phyloP scores from a whole-genome alignment of 345 rosid genomes.

The Mangifera indica region DNA sequence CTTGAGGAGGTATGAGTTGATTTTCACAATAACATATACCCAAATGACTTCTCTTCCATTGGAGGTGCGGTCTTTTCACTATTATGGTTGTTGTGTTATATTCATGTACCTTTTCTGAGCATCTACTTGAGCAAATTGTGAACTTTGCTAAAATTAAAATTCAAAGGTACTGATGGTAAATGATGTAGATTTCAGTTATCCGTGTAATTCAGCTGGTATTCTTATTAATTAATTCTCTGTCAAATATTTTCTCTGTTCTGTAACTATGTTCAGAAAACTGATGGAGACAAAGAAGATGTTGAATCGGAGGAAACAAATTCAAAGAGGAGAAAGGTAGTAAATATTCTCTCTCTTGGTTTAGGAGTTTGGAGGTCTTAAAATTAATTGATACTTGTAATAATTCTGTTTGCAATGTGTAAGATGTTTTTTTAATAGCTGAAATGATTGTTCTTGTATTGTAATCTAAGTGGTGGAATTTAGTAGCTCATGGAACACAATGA shows the following conservation, averaged over 20 bases:
- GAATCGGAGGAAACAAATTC: conserved; percentile 30
- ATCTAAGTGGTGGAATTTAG: not conserved
- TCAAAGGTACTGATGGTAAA: not conserved
- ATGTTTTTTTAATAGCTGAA: not conserved
- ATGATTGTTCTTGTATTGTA: not conserved
- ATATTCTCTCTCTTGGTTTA: not conserved
- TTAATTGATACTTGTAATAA: not conserved
- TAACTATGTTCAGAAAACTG: conserved; percentile 29
- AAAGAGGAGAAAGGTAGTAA: conserved; percentile 53
- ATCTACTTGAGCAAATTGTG: not conserved
- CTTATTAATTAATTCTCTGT: not conserved
- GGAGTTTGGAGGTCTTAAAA: not conserved
- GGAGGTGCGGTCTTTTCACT: not conserved
- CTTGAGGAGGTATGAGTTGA: conserved; percentile 31
- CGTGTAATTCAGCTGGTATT: not conserved
- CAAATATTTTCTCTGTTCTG: not conserved
- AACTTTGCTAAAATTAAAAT: not conserved
- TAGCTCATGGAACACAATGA: not conserved
- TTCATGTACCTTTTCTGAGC: not conserved
- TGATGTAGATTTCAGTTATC: too few species aligned
- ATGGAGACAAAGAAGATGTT: conserved; percentile 29
- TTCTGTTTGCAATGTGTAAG: not conserved
- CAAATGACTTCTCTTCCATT: not conserved
- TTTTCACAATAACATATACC: not conserved
- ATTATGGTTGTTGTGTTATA: not conserved